These are phyloP conservation scores for Paulownia fortunei DNA, from an alignment of 257 asterid species.

Conservation along the genomic window DNA sequence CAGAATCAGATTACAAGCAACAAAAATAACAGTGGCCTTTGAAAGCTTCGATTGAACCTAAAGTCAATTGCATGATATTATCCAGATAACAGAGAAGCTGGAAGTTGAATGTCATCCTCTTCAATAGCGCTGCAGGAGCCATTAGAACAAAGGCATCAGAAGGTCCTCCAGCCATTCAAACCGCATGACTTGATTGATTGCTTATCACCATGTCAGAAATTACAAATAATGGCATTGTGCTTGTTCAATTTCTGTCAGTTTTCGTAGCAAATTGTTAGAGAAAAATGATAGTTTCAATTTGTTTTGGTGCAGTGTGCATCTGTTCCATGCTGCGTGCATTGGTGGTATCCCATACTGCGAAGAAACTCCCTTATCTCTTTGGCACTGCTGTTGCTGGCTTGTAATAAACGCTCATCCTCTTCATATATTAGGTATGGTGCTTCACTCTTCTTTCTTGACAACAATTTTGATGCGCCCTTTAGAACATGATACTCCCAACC, in stretches of 20 bases:
- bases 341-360: conserved; percentile 65
- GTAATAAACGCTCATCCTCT: conserved; percentile 90
- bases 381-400: conserved; percentile 93
- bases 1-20: conserved; percentile 30
- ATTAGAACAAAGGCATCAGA: conserved; percentile 9
- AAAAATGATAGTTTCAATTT: conserved; percentile 41
- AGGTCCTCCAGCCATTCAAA: conserved; percentile 21
- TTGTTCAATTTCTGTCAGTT: conserved; percentile 18
- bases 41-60: background rate
- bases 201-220: background rate
- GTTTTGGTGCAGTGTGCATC: conserved; percentile 97
- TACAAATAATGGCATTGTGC: conserved; percentile 6
- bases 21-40: background rate
- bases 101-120: background rate
- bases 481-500: conserved; percentile 99
- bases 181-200: background rate
- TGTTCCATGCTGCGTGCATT: conserved; percentile 79
- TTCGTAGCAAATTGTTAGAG: background rate
- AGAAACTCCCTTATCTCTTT: conserved; percentile 81
- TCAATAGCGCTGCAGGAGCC: background rate
- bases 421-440: conserved; percentile 96
- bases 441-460: conserved; percentile 82
- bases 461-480: conserved; percentile 80
- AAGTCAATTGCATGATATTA: conserved; percentile 5
- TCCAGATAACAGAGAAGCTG: conserved; percentile 13